Evolutionary conservation across 768 basidiomycete species (phyloP).

Genomic region (Russula emetica): DNA sequence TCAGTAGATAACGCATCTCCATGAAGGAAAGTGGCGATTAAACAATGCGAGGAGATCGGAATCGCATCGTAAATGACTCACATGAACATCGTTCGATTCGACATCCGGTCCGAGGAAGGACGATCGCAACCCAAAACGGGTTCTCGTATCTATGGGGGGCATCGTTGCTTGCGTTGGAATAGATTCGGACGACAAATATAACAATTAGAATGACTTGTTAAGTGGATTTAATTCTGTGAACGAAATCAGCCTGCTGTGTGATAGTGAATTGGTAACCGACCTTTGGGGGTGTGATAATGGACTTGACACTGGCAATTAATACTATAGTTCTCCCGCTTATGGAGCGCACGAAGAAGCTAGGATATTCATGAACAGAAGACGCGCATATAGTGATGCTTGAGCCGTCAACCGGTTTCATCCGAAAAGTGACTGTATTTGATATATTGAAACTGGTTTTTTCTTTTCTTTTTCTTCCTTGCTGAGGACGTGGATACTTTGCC

Average conservation of each 20-base stretch:
- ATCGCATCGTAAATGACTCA: neutral
- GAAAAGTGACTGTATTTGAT: neutral
- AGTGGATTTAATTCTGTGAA: neutral
- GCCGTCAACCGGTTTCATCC: neutral
- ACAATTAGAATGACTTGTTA: neutral
- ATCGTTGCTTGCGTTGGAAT: neutral
- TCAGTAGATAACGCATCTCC: neutral
- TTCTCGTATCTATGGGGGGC: neutral
- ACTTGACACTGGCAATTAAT: neutral
- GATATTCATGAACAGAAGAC: neutral
- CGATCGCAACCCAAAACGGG: constrained; percentile 1
- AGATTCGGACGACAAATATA: neutral
- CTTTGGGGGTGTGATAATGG: neutral
- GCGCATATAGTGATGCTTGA: neutral
- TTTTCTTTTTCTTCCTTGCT: neutral
- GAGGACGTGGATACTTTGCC: neutral
- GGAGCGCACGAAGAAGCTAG: neutral
- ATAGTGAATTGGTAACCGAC: neutral
- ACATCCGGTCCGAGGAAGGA: constrained; percentile 8
- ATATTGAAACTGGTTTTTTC: too few species aligned
- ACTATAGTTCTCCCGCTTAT: neutral
- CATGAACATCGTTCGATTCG: neutral
- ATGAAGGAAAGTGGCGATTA: neutral
- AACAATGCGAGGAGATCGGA: constrained; percentile 8
- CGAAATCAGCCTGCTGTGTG: neutral